These are phyloP conservation scores for Solanum dulcamara DNA, from an alignment of 257 asterid genomes.

Conservation along the genomic window DNA sequence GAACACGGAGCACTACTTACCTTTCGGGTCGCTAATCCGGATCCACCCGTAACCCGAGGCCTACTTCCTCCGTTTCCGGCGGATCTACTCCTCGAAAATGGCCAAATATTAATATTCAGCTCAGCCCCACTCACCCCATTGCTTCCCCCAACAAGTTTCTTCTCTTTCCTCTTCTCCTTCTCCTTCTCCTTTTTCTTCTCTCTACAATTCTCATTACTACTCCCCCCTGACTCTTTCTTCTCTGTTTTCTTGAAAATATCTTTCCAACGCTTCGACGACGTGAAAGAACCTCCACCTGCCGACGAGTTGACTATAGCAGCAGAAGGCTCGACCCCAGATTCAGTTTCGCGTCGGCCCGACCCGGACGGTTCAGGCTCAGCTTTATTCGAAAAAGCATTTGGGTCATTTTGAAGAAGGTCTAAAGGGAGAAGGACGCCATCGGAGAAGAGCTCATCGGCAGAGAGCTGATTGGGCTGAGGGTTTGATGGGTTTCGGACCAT, in stretches of 20 bases:
- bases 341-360: conserved; percentile 13
- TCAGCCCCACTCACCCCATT: conserved; percentile 48
- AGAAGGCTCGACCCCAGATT: neutral
- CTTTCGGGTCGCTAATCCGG: conserved; percentile 44
- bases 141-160: conserved; percentile 7
- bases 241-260: conserved; percentile 54
- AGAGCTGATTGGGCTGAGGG: conserved; percentile 57
- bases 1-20: conserved; percentile 97
- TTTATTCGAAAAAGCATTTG: neutral
- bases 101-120: conserved; percentile 90
- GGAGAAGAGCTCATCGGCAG: conserved; percentile 92
- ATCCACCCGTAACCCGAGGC: conserved; percentile 34
- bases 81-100: conserved; percentile 84
- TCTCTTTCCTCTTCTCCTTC: conserved; percentile 38
- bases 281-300: conserved; percentile 11
- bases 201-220: neutral
- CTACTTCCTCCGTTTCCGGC: conserved; percentile 73
- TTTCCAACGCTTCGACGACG: conserved; percentile 77
- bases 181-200: conserved; percentile 24
- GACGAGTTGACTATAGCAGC: conserved; percentile 13
- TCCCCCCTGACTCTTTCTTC: conserved; percentile 2
- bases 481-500: conserved; percentile 57
- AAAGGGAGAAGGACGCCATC: conserved; percentile 82
- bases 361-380: conserved; percentile 17
- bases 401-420: conserved; percentile 33